Evolutionary conservation across 2,329 filamentous ascomycete species (phyloP).

Genomic region (Penicillium sp.): DNA sequence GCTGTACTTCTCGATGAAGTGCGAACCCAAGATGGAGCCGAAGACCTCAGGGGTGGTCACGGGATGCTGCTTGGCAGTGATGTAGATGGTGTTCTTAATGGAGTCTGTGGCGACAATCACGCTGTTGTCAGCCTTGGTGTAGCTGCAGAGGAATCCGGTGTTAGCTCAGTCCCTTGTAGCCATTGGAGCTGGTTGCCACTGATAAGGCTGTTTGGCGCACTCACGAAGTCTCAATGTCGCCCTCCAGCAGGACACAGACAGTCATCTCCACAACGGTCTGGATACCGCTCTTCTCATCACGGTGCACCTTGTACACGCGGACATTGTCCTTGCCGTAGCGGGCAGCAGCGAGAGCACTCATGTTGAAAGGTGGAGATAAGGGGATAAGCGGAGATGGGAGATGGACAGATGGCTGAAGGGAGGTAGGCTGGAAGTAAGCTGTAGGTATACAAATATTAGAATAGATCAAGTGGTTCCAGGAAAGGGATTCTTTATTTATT

Average conservation of each 20-base stretch:
- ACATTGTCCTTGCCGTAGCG: slow-evolving; percentile 82
- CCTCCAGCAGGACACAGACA: slow-evolving; percentile 87
- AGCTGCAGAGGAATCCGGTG: slow-evolving; percentile 53
- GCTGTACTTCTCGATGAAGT: slow-evolving; percentile 84
- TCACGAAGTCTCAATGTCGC: slow-evolving; percentile 81
- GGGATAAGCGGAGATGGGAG: background rate
- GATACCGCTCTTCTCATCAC: slow-evolving; percentile 70
- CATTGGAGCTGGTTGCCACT: background rate
- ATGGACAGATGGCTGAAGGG: background rate
- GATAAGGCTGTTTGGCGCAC: slow-evolving; percentile 26
- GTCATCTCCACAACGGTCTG: slow-evolving; percentile 95
- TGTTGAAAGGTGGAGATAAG: slow-evolving; percentile 22
- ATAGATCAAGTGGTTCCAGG: background rate
- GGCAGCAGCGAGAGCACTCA: slow-evolving; percentile 44
- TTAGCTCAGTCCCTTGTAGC: background rate
- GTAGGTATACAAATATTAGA: background rate
- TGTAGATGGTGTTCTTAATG: slow-evolving; percentile 96
- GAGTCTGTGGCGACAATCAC: slow-evolving; percentile 95
- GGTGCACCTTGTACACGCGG: slow-evolving; percentile 92
- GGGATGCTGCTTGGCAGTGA: slow-evolving; percentile 90
- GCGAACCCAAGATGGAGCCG: slow-evolving; percentile 77
- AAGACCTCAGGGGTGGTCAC: slow-evolving; percentile 93
- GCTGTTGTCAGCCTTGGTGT: slow-evolving; percentile 91
- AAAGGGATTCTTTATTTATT: slow-evolving; percentile 13
- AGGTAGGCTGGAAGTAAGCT: background rate